A percentile compares a stretch with the other conserved stretches of the same genome.
Conservation (phyloP, 148 eudicot species). For the Chenopodium berlandieri region DNA sequence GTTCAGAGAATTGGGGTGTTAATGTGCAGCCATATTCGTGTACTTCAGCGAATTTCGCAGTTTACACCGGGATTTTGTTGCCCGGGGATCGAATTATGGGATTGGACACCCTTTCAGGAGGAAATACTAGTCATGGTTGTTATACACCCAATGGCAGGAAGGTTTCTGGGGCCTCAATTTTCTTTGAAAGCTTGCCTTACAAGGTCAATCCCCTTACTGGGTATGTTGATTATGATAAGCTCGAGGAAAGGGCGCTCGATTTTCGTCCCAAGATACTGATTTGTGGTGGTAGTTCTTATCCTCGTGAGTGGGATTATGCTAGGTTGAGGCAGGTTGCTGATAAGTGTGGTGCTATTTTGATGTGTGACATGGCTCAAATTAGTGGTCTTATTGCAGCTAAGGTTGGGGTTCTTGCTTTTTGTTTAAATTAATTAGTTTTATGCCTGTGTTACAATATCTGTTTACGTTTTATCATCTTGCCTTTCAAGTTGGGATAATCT, state of each 20-base stretch:
- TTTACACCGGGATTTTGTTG: conserved; percentile 69
- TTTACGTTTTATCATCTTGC: background rate
- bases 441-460: background rate
- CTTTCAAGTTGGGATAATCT: background rate
- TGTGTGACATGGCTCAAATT: conserved; percentile 99
- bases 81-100: conserved; percentile 97
- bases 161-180: conserved; percentile 90
- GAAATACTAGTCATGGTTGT: conserved; percentile 87
- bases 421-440: background rate
- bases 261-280: conserved; percentile 92
- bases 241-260: conserved; percentile 87
- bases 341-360: conserved; percentile 72
- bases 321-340: conserved; percentile 82
- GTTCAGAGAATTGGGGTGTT: conserved; percentile 75
- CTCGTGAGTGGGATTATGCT: conserved; percentile 86
- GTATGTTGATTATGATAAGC: conserved; percentile 70
- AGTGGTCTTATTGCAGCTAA: conserved; percentile 96
- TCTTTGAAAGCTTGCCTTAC: conserved; percentile 84
- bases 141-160: conserved; percentile 87
- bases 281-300: conserved; percentile 95
- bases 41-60: conserved; percentile 87
- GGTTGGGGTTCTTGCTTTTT: conserved; percentile 40
- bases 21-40: conserved; percentile 95
- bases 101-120: conserved; percentile 82
- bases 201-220: conserved; percentile 80